Base-by-base conservation (phyloP, 2,329 filamentous ascomycete genomes). In the Pestalotiopsis sp. region DNA sequence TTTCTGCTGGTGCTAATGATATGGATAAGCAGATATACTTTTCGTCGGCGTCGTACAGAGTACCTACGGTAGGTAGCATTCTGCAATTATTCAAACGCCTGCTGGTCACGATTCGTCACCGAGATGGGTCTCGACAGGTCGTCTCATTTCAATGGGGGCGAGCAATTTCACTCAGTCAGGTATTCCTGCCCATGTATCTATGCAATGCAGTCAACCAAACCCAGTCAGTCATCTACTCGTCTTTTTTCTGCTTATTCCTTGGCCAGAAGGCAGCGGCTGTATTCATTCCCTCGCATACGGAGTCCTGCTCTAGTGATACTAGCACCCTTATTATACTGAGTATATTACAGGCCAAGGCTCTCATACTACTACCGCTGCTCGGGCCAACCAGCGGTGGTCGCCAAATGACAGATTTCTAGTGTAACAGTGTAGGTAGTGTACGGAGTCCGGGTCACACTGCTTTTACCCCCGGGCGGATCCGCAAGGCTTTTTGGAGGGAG, bases 121-220 rank as follows among this genome's bases (percentile, higher is more conserved):
- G 68, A 70, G 69, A 58, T 48, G 60, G 70, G 69, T 57, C 67
- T 67, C 62, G 70, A 48, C 64, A 71, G 71, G 73, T 73, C 70
- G 68, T 70, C 69, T 73, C 71, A 74, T 74, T 73, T 74, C 70
- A 70, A 74, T 74, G 73, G 72, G 71, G 60, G 17, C 68, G 70
- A 68, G 64, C 14, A 17, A 66, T 30, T 66, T 30, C 57, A 24
- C 59, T 35, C 30, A 66, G 7, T 66, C 30, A 39, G 30, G 62
- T 22, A 13, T 48, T 10, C 26, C n/a, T 35, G 10, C 61, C 44
- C 44, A 11, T 52, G 17, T 52, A 14, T 48, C 13, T 52, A 52
- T 52, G 44, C 44, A 22, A 52, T n/a, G 44, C 44, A 52, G 44
- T 52, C 44, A 6, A n/a, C 44, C 44, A 52, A 40, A 39, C n/a